Evolutionary conservation across 305 asterid genomes (phyloP).

Genomic region (Fraxinus velutina): DNA sequence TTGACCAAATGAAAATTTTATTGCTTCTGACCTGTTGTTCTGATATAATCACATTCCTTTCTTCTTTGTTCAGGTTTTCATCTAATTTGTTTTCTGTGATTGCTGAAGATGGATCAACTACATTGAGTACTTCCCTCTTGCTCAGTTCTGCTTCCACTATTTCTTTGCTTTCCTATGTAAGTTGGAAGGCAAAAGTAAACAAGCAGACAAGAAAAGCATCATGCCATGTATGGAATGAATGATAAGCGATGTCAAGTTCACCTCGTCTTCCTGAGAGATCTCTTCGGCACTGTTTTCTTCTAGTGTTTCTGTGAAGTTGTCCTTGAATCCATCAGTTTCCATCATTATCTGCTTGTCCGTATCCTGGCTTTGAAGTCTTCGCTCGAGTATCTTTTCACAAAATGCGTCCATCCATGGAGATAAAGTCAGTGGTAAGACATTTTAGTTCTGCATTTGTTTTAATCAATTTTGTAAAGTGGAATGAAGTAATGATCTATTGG

Average conservation of each 20-base stretch:
- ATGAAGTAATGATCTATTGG: neutral
- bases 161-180: neutral
- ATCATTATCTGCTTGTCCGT: neutral
- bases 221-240: neutral
- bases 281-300: neutral
- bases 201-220: neutral
- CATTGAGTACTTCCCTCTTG: neutral
- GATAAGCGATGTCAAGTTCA: neutral
- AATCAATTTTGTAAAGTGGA: neutral
- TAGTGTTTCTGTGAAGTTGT: neutral
- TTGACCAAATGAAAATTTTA: neutral
- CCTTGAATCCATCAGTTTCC: neutral
- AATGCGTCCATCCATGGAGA: neutral
- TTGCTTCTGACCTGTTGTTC: conserved; percentile 2
- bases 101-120: neutral
- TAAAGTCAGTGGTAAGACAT: neutral
- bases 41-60: neutral
- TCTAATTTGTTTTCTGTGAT: neutral
- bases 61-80: neutral
- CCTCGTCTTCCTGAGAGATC: neutral
- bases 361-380: neutral
- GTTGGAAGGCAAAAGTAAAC: neutral
- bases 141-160: neutral
- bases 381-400: neutral
- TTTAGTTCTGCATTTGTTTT: neutral